Evolutionary conservation across 768 basidiomycete genomes (phyloP).

Genomic region (Phaeolepiota aurea): DNA sequence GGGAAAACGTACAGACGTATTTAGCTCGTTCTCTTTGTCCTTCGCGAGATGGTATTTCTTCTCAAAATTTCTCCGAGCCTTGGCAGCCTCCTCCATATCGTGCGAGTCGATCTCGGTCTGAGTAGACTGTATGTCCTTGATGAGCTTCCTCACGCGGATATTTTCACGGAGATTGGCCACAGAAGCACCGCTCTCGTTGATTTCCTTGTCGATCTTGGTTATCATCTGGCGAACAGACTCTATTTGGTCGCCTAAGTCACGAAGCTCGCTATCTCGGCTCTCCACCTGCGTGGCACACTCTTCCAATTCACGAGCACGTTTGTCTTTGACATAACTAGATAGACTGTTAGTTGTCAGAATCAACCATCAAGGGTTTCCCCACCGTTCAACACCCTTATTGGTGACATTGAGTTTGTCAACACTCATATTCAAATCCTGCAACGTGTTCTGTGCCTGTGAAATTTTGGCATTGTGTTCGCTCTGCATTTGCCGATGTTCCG

Average conservation of each 20-base stretch:
- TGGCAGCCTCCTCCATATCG: slow-evolving; percentile 83
- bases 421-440: slow-evolving; percentile 60
- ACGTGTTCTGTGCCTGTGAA: slow-evolving; percentile 40
- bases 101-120: slow-evolving; percentile 64
- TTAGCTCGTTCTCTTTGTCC: slow-evolving; percentile 62
- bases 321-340: slow-evolving; percentile 66
- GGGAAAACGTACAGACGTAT: slow-evolving; percentile 55
- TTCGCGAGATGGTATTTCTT: slow-evolving; percentile 68
- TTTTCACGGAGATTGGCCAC: slow-evolving; percentile 77
- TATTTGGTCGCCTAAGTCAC: slow-evolving; percentile 25
- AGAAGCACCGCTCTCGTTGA: slow-evolving; percentile 65
- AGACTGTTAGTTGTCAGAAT: neutral
- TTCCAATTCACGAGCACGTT: slow-evolving; percentile 48
- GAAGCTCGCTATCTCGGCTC: slow-evolving; percentile 27
- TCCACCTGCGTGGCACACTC: slow-evolving; percentile 52
- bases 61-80: slow-evolving; percentile 78
- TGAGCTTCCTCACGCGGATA: slow-evolving; percentile 63
- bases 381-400: slow-evolving; percentile 64
- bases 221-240: slow-evolving; percentile 34
- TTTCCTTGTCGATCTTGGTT: slow-evolving; percentile 62
- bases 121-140: slow-evolving; percentile 54
- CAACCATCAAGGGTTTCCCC: slow-evolving; percentile 7
- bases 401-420: slow-evolving; percentile 52
- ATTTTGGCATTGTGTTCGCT: slow-evolving; percentile 41
- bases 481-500: slow-evolving; percentile 40